Evolutionary conservation across 2,329 filamentous ascomycete species (phyloP), one percentile per base, ranked within the genome.

Genomic region (Monosporascus ibericus): DNA sequence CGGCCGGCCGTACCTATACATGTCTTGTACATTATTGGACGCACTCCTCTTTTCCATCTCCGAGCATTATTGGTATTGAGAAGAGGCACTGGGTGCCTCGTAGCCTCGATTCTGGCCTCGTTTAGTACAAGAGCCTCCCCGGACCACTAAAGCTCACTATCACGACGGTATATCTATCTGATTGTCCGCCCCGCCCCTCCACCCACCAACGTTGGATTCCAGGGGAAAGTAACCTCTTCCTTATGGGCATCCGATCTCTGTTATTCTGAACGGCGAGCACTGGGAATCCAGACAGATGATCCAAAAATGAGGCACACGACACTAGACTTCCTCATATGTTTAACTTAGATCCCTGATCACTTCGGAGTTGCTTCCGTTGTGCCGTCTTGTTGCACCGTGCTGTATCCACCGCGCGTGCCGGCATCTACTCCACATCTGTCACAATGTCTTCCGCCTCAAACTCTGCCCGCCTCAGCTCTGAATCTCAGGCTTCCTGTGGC

Each of bases 391-490:
- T 59, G 57, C 54, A 54, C 60, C 58, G 54, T 55, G 55, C 55
- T 59, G 52, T 56, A 58, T 53, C 51, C 53, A 55, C 54, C 55
- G 56, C 59, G 55, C 55, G 53, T 62, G 57, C 60, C 58, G 60
- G 55, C 53, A 56, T 57, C 60, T 59, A 56, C 52, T 57, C 54
- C 58, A 58, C 54, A 59, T 61, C 53, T 56, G 58, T 56, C 60
- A 62, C 63, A 64, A 67, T 71, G 68, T 61, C 68, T 61, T 62
- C 58, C 59, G 63, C 57, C 51, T 62, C 62, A 58, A 67, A 65
- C 59, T 62, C 60, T 59, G 58, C 62, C 59, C 57, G 61, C 60
- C 55, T 59, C 58, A 63, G 62, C 61, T 51, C 64, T 54, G 64
- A 65, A 25, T 55, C 59, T 47, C 62, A 59, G 58, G 59, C 64